phyloP scores from a whole-genome alignment of 805 yeast species.

The Myxozyma nipponensis region DNA sequence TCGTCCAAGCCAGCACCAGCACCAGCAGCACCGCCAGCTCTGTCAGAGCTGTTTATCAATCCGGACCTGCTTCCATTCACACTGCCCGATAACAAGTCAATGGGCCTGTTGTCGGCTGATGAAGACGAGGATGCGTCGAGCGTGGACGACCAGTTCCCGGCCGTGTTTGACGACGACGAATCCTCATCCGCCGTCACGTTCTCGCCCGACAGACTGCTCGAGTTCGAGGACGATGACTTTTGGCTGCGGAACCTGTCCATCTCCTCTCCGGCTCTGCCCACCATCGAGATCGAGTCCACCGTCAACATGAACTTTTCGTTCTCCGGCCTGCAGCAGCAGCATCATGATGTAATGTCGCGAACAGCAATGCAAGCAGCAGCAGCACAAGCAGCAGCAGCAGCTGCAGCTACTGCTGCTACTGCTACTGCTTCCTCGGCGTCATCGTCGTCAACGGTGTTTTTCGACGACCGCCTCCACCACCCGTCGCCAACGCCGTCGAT shows the following conservation, averaged over 20 bases:
- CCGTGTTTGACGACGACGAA: slow-evolving; percentile 22
- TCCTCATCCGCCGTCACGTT: not conserved
- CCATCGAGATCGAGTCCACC: slow-evolving; percentile 9
- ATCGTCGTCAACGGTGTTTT: not conserved
- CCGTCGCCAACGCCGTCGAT: slow-evolving; percentile 21
- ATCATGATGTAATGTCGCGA: slow-evolving; percentile 12
- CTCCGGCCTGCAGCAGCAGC: slow-evolving; percentile 5
- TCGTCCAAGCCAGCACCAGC: not conserved
- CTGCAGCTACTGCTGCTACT: not conserved
- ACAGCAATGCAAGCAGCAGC: slow-evolving; percentile 11
- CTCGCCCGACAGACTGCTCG: not conserved
- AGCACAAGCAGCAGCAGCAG: slow-evolving; percentile 9
- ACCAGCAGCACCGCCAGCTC: slow-evolving; percentile 1
- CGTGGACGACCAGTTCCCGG: slow-evolving; percentile 10
- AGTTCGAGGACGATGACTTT: slow-evolving; percentile 4
- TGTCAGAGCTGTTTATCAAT: slow-evolving; percentile 25
- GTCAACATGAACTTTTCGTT: slow-evolving; percentile 16
- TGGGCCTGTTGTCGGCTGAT: slow-evolving; percentile 16
- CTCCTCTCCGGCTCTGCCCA: not conserved
- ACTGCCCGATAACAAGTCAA: slow-evolving; percentile 20
- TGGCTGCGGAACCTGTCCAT: not conserved
- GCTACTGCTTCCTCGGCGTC: not conserved
- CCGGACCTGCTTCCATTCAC: slow-evolving; percentile 25
- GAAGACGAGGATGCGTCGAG: not conserved
- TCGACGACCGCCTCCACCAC: slow-evolving; percentile 4